Percentiles rank a stretch among this genome's conserved stretches.
phyloP scores from a whole-genome alignment of 2,329 filamentous ascomycete genomes.

The Thermomyces lanuginosus region DNA sequence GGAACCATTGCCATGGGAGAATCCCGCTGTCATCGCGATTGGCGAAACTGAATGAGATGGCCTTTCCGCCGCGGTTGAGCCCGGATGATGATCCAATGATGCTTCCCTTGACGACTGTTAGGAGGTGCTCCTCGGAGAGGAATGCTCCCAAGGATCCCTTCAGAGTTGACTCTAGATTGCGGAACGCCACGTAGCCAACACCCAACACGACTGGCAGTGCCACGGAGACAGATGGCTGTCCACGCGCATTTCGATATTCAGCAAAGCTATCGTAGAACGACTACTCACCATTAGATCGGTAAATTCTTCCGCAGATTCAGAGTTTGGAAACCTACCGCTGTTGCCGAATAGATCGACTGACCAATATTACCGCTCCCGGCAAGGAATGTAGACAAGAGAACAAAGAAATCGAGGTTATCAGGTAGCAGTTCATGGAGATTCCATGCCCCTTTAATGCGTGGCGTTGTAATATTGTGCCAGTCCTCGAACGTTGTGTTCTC shows the following conservation, averaged over 20 bases:
- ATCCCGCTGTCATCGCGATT: conserved; percentile 19
- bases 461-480: conserved; percentile 9
- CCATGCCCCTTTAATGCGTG: conserved; percentile 9
- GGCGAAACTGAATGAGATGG: conserved; percentile 38
- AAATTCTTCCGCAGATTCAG: too few relatives aligned
- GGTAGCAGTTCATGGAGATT: conserved; percentile 15
- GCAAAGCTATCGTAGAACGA: conserved; percentile 23
- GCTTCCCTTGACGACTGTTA: conserved; percentile 8
- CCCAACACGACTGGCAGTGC: conserved; percentile 4
- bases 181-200: conserved; percentile 4
- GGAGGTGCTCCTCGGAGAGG: background rate
- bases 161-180: conserved; percentile 1
- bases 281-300: too few relatives aligned
- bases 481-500: conserved; percentile 17
- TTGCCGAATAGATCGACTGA: conserved; percentile 4
- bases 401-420: conserved; percentile 5
- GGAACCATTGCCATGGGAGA: conserved; percentile 2
- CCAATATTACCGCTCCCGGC: conserved; percentile 5
- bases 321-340: conserved; percentile 1
- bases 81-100: conserved; percentile 12
- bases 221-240: conserved; percentile 6
- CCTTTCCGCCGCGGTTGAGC: conserved; percentile 33
- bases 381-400: conserved; percentile 3
- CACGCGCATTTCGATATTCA: conserved; percentile 11
- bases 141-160: background rate